Percentiles rank a stretch among this genome's conserved stretches.
These are phyloP conservation scores for Dendrobium officinale DNA, from an alignment of 106 monocot species.

Conservation along the genomic window DNA sequence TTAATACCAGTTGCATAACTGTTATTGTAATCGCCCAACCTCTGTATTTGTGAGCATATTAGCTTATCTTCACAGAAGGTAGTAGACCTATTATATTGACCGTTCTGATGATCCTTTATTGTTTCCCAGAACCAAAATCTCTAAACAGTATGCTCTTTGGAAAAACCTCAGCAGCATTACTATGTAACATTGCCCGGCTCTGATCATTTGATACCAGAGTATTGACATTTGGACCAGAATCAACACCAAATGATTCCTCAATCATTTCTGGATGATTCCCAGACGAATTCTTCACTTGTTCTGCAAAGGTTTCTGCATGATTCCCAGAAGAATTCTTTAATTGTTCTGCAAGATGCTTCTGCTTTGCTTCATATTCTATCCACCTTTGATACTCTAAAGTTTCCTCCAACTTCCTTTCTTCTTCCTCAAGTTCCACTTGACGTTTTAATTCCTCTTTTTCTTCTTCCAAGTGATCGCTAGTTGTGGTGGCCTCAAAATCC, in stretches of 20 bases:
- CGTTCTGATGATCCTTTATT: slow-evolving; percentile 4
- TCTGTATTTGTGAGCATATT: slow-evolving; percentile 11
- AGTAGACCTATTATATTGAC: slow-evolving; percentile 4
- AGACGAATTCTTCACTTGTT: slow-evolving; percentile 34
- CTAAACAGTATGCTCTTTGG: slow-evolving; percentile 51
- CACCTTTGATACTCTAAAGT: slow-evolving; percentile 77
- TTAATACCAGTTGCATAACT: slow-evolving; percentile 9
- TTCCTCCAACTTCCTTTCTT: slow-evolving; percentile 89
- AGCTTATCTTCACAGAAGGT: slow-evolving; percentile 9
- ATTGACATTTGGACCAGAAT: slow-evolving; percentile 15
- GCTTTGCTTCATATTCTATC: slow-evolving; percentile 82
- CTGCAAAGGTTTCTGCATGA: slow-evolving; percentile 21
- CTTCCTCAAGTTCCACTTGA: slow-evolving; percentile 66
- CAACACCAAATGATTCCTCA: slow-evolving; percentile 8
- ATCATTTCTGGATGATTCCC: slow-evolving; percentile 3
- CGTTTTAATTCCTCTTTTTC: slow-evolving; percentile 55
- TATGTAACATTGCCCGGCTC: slow-evolving; percentile 12
- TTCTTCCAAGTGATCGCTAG: slow-evolving; percentile 38
- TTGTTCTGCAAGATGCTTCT: slow-evolving; percentile 61
- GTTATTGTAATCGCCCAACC: slow-evolving; percentile 9
- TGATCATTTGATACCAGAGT: not conserved
- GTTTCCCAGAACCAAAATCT: slow-evolving; percentile 39
- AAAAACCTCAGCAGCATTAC: slow-evolving; percentile 16
- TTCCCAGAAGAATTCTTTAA: slow-evolving; percentile 23
- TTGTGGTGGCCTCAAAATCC: slow-evolving; percentile 20